Conservation (phyloP, 1,284 basidiomycete genomes). For the Salmacisia buchloeana region DNA sequence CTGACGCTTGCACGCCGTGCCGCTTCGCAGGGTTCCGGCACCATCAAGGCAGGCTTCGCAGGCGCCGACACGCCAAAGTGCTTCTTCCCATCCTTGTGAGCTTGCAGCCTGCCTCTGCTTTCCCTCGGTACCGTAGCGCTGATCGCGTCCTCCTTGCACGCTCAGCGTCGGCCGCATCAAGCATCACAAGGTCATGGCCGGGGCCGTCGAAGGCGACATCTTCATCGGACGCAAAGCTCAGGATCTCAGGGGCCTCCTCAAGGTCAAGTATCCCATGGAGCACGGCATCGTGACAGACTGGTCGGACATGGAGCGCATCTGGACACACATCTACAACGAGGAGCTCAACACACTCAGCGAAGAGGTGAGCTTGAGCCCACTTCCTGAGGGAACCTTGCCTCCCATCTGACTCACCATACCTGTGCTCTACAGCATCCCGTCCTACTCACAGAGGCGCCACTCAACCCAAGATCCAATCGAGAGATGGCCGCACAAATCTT, state of each 20-base stretch:
- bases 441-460: conserved; percentile 83
- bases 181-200: conserved; percentile 48
- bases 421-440: conserved; percentile 74
- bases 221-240: conserved; percentile 48
- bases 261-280: conserved; percentile 49
- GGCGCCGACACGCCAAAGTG: conserved; percentile 48
- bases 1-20: conserved; percentile 14
- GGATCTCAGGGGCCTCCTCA: conserved; percentile 45
- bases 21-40: conserved; percentile 39
- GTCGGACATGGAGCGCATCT: conserved; percentile 50
- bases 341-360: conserved; percentile 48
- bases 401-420: background rate
- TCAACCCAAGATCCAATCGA: conserved; percentile 88
- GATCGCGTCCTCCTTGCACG: background rate
- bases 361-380: conserved; percentile 23
- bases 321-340: conserved; percentile 46
- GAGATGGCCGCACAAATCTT: conserved; percentile 95
- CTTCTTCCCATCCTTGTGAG: conserved; percentile 43
- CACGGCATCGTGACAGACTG: conserved; percentile 50
- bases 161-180: conserved; percentile 44
- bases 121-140: background rate
- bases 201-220: conserved; percentile 49
- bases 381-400: background rate
- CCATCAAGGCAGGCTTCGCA: conserved; percentile 50
- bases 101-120: background rate